Percentiles rank a stretch among this genome's conserved stretches.
phyloP scores from a whole-genome alignment of 2,329 filamentous ascomycete genomes.

The Aspergillus fumigatus region DNA sequence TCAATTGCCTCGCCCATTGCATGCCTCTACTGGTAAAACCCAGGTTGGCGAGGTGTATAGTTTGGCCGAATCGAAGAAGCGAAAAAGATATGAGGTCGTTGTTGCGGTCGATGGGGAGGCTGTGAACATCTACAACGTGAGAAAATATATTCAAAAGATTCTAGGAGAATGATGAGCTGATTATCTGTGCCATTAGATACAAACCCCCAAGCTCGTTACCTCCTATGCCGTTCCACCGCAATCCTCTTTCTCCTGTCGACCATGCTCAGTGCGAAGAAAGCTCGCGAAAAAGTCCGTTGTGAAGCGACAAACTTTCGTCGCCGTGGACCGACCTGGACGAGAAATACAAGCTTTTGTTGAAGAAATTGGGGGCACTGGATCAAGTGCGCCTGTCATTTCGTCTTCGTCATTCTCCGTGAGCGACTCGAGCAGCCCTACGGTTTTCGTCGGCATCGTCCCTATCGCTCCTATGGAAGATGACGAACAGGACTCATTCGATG shows the following conservation, averaged over 20 bases:
- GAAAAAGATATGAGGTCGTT: slow-evolving; percentile 59
- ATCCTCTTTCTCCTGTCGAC: slow-evolving; percentile 52
- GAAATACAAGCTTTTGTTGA: slow-evolving; percentile 54
- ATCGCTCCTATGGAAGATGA: slow-evolving; percentile 18
- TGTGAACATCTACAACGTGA: slow-evolving; percentile 60
- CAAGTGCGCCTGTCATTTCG: slow-evolving; percentile 32
- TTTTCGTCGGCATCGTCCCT: slow-evolving; percentile 38
- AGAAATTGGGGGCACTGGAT: slow-evolving; percentile 33
- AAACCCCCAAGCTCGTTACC: slow-evolving; percentile 56
- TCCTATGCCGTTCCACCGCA: slow-evolving; percentile 60
- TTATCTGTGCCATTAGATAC: slow-evolving; percentile 43
- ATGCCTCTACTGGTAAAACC: slow-evolving; percentile 37
- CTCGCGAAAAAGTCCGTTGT: slow-evolving; percentile 38
- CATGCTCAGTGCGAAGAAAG: slow-evolving; percentile 55
- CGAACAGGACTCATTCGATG: slow-evolving; percentile 32
- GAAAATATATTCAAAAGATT: not conserved
- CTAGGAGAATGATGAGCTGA: slow-evolving; percentile 1
- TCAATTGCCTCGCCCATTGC: slow-evolving; percentile 43
- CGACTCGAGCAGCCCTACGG: slow-evolving; percentile 34
- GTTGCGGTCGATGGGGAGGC: slow-evolving; percentile 58
- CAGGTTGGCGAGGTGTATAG: slow-evolving; percentile 48
- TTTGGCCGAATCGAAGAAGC: slow-evolving; percentile 52
- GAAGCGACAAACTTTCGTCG: slow-evolving; percentile 55
- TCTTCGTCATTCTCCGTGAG: slow-evolving; percentile 36
- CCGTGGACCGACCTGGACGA: slow-evolving; percentile 44